Percentiles rank a stretch among this genome's conserved stretches.
Evolutionary conservation across 371 early-diverging fungal species (phyloP).

Genomic region (Umbelopsis sp.): DNA sequence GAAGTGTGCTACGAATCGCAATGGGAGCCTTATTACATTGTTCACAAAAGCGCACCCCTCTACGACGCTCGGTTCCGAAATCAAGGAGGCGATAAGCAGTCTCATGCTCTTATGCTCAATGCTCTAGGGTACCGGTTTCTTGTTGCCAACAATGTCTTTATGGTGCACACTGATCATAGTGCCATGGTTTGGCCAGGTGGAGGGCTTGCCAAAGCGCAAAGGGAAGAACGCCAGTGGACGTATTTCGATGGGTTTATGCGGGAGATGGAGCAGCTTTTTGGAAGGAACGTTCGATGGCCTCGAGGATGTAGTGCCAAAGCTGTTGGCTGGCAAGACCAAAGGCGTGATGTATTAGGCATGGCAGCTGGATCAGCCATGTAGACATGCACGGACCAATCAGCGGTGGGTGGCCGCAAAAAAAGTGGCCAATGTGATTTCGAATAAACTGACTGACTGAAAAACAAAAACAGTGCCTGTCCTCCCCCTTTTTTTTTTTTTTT

Average conservation of each 20-base stretch:
- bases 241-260: slow-evolving; percentile 60
- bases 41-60: slow-evolving; percentile 50
- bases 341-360: slow-evolving; percentile 38
- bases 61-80: slow-evolving; percentile 67
- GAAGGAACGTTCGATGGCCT: slow-evolving; percentile 59
- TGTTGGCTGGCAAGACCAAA: slow-evolving; percentile 52
- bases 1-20: slow-evolving; percentile 73
- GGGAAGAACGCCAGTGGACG: slow-evolving; percentile 42
- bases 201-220: slow-evolving; percentile 54
- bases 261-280: slow-evolving; percentile 55
- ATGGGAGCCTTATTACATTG: slow-evolving; percentile 73
- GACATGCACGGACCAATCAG: slow-evolving; percentile 12
- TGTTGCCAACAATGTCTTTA: slow-evolving; percentile 55
- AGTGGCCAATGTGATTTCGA: background rate
- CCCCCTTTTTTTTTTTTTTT: background rate
- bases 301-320: slow-evolving; percentile 56
- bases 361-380: slow-evolving; percentile 32
- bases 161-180: slow-evolving; percentile 65
- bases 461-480: background rate
- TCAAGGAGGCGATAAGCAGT: slow-evolving; percentile 73
- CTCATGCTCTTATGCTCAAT: slow-evolving; percentile 64
- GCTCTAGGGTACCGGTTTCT: slow-evolving; percentile 59
- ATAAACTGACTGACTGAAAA: background rate
- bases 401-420: background rate
- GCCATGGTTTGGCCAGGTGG: slow-evolving; percentile 61